Evolutionary conservation across 1,284 basidiomycete genomes (phyloP).

Genomic region (Cutaneotrichosporon cavernicola): DNA sequence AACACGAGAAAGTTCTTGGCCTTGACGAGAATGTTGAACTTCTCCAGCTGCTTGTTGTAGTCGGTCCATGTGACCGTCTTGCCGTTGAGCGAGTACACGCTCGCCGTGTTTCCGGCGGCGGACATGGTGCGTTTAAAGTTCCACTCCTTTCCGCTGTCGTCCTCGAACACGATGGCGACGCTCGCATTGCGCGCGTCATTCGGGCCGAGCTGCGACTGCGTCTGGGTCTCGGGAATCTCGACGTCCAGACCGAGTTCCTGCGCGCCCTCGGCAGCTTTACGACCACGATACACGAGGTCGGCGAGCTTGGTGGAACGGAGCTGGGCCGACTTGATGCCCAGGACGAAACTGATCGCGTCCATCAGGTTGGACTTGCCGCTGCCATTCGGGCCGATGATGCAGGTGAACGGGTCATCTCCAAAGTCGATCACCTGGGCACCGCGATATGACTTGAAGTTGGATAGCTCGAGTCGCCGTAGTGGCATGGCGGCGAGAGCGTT

Average conservation of each 20-base stretch:
- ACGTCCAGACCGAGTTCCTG: conserved; percentile 56
- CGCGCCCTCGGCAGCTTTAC: conserved; percentile 59
- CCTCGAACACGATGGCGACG: conserved; percentile 88
- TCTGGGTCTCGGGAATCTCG: conserved; percentile 35
- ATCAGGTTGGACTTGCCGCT: conserved; percentile 99
- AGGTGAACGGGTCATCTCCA: conserved; percentile 71
- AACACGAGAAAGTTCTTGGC: conserved; percentile 99
- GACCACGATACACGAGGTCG: conserved; percentile 90
- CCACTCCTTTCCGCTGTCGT: conserved; percentile 76
- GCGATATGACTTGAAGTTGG: conserved; percentile 89
- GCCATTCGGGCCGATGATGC: conserved; percentile 97
- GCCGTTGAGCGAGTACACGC: conserved; percentile 82
- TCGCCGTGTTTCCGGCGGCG: conserved; percentile 71
- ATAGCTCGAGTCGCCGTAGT: conserved; percentile 67
- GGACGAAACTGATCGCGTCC: conserved; percentile 99
- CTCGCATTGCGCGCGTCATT: conserved; percentile 81
- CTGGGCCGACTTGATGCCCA: conserved; percentile 91
- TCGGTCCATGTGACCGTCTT: conserved; percentile 74
- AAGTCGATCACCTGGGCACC: conserved; percentile 58
- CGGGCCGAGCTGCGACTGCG: conserved; percentile 54
- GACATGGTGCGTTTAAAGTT: conserved; percentile 69
- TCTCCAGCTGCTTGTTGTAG: conserved; percentile 79
- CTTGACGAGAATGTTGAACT: conserved; percentile 95
- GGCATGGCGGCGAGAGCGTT: conserved; percentile 41
- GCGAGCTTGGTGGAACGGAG: conserved; percentile 89